These are phyloP conservation scores for Russula ochroleuca DNA, from an alignment of 768 basidiomycete species.

Conservation along the genomic window DNA sequence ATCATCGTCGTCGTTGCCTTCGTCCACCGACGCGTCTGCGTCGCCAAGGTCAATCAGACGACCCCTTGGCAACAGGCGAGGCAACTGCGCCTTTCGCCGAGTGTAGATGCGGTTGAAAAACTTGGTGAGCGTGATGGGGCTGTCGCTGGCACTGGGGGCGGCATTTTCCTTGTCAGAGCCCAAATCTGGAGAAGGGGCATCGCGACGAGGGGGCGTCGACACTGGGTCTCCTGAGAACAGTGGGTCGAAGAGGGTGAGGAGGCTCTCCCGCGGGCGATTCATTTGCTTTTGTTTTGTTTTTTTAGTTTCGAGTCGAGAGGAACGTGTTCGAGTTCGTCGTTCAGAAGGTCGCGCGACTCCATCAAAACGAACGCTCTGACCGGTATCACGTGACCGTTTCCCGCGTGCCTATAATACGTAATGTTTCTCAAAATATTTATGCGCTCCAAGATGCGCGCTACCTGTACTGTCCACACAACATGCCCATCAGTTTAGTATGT, in stretches of 20 bases:
- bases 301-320: neutral
- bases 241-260: conserved; percentile 27
- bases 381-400: neutral
- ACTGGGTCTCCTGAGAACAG: conserved; percentile 11
- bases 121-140: conserved; percentile 26
- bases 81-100: conserved; percentile 14
- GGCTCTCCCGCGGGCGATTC: conserved; percentile 26
- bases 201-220: conserved; percentile 7
- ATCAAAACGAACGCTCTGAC: too few species aligned
- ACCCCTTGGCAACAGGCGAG: conserved; percentile 10
- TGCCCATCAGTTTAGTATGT: too few species aligned
- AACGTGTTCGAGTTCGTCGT: neutral
- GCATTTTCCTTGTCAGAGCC: conserved; percentile 28
- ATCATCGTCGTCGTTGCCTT: neutral
- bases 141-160: conserved; percentile 7
- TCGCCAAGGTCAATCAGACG: conserved; percentile 23
- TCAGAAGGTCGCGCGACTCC: neutral
- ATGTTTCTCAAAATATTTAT: too few species aligned
- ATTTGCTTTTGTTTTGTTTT: conserved; percentile 7
- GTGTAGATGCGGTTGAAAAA: conserved; percentile 27
- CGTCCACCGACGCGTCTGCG: neutral
- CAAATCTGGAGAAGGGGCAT: conserved; percentile 16
- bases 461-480: too few species aligned
- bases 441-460: too few species aligned
- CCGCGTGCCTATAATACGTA: too few species aligned